phyloP scores from a whole-genome alignment of 345 rosid genomes.

The Physaria fendleri region DNA sequence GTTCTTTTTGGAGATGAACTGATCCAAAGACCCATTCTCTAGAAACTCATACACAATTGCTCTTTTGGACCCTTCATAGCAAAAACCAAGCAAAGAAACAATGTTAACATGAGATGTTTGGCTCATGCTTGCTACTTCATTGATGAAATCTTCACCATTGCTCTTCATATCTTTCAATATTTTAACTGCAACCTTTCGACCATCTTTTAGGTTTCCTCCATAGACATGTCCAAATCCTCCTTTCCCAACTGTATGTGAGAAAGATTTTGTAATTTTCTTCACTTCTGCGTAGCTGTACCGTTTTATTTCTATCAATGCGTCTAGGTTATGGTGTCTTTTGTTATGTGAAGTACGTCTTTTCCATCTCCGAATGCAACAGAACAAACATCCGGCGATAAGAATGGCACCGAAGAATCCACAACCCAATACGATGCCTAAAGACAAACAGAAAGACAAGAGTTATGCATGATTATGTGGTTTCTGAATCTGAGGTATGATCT shows the following conservation, averaged over 20 bases:
- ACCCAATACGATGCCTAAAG: no score
- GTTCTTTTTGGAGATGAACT: not conserved
- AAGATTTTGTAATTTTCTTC: slow-evolving; percentile 32
- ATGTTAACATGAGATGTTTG: slow-evolving; percentile 41
- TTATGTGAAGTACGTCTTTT: no score
- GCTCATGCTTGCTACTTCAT: slow-evolving; percentile 40
- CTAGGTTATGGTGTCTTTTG: no score
- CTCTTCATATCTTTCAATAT: slow-evolving; percentile 9
- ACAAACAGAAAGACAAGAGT: no score
- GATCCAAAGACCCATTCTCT: slow-evolving; percentile 42
- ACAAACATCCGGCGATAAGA: no score
- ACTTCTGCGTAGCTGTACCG: slow-evolving; percentile 16
- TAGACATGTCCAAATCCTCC: slow-evolving; percentile 32
- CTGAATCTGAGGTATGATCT: no score
- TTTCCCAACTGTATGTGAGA: slow-evolving; percentile 17
- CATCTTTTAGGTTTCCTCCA: slow-evolving; percentile 18
- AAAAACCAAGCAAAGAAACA: slow-evolving; percentile 33
- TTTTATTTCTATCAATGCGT: slow-evolving; percentile 5
- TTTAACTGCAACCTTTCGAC: slow-evolving; percentile 29
- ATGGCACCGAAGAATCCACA: no score
- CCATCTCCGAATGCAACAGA: no score
- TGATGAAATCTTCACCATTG: slow-evolving; percentile 35
- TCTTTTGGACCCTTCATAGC: slow-evolving; percentile 27
- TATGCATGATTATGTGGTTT: no score
- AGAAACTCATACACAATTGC: slow-evolving; percentile 35